Evolutionary conservation across 2,329 filamentous ascomycete genomes (phyloP).

Genomic region (Monosporascus sp.): DNA sequence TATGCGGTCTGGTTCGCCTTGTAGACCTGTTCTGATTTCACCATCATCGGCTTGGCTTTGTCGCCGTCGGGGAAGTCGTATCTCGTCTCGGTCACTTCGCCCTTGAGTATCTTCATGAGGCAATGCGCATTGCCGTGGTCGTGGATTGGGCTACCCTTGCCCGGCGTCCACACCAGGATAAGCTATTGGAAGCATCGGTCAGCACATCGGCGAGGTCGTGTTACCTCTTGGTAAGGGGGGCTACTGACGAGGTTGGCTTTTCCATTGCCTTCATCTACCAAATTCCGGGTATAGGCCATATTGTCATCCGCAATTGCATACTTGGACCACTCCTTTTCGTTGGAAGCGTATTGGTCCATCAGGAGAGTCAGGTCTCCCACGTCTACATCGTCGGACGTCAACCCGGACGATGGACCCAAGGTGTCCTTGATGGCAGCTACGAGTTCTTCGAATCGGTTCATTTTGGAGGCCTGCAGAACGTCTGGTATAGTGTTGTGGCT

Average conservation of each 20-base stretch:
- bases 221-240: not conserved
- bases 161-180: conserved; percentile 83
- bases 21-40: conserved; percentile 65
- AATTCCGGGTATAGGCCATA: conserved; percentile 76
- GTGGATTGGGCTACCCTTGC: conserved; percentile 78
- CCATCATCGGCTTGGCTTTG: conserved; percentile 50
- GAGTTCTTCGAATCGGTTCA: conserved; percentile 60
- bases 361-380: conserved; percentile 63
- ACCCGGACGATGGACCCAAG: conserved; percentile 74
- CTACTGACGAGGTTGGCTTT: conserved; percentile 45
- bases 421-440: conserved; percentile 68
- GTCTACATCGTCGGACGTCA: conserved; percentile 78
- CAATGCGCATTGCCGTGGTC: conserved; percentile 88
- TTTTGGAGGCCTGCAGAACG: conserved; percentile 4
- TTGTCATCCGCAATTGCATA: conserved; percentile 70
- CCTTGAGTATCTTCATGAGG: conserved; percentile 83
- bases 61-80: conserved; percentile 63
- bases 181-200: conserved; percentile 49
- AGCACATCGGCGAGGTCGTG: conserved; percentile 9
- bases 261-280: conserved; percentile 85
- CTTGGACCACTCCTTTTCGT: conserved; percentile 63
- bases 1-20: conserved; percentile 73
- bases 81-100: conserved; percentile 73
- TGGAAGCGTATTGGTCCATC: conserved; percentile 70
- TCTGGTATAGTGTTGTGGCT: not conserved